Percentiles rank a stretch among this genome's conserved stretches.
Conservation (phyloP, 2,329 filamentous ascomycete species). For the Chrysoporthe cubensis region DNA sequence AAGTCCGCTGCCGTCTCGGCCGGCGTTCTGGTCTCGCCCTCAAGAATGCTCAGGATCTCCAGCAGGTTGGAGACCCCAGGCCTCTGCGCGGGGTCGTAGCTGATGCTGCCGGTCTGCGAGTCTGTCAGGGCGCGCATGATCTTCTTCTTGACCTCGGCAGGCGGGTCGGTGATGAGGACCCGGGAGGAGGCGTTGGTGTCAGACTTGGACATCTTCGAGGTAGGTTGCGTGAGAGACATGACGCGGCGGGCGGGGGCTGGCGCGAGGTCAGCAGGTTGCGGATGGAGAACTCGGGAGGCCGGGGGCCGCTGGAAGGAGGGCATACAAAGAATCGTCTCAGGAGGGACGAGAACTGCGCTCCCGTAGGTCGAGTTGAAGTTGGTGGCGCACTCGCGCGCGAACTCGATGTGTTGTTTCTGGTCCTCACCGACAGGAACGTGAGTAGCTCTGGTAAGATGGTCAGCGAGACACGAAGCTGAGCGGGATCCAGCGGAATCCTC, state of each 20-base stretch:
- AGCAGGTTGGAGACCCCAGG: slow-evolving; percentile 90
- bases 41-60: slow-evolving; percentile 74
- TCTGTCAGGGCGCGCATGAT: slow-evolving; percentile 79
- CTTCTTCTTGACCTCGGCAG: slow-evolving; percentile 68
- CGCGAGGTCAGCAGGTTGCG: background rate
- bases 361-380: slow-evolving; percentile 83
- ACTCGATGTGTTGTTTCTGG: slow-evolving; percentile 91
- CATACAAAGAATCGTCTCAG: slow-evolving; percentile 74
- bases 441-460: slow-evolving; percentile 64
- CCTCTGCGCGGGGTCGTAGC: slow-evolving; percentile 70
- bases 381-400: slow-evolving; percentile 81
- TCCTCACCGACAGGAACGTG: slow-evolving; percentile 98
- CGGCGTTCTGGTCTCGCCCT: slow-evolving; percentile 41
- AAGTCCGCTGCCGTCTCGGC: slow-evolving; percentile 46
- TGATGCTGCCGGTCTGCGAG: slow-evolving; percentile 60
- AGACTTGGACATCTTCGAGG: slow-evolving; percentile 94
- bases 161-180: slow-evolving; percentile 78
- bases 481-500: background rate
- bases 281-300: background rate
- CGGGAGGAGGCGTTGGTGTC: slow-evolving; percentile 71
- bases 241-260: slow-evolving; percentile 79
- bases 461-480: slow-evolving; percentile 3
- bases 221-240: slow-evolving; percentile 84
- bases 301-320: background rate
- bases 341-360: slow-evolving; percentile 61